A percentile compares a stretch with the other conserved stretches of the same genome.
Conservation (phyloP, 805 yeast genomes). For the Phaffomyces thermotolerans region DNA sequence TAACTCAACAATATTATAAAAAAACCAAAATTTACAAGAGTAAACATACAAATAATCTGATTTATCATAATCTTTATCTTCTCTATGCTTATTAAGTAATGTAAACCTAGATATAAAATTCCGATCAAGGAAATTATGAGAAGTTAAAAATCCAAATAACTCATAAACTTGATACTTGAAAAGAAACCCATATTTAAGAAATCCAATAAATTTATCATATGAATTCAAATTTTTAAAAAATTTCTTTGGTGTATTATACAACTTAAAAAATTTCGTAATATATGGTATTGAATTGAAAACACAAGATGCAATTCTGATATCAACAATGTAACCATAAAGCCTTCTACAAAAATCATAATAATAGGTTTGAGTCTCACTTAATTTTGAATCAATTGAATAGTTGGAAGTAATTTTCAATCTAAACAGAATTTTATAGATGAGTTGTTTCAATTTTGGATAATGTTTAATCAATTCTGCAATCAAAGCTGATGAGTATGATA, state of each 20-base stretch:
- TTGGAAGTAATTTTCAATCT: conserved; percentile 4
- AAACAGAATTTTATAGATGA: conserved; percentile 3
- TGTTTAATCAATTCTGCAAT: conserved; percentile 9
- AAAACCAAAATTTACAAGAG: conserved; percentile 15
- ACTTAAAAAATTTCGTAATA: conserved; percentile 7
- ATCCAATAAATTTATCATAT: conserved; percentile 2
- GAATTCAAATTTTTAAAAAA: conserved; percentile 2
- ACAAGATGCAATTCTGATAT: conserved; percentile 12
- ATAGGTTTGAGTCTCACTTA: conserved; percentile 3
- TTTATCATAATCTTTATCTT: conserved; percentile 2
- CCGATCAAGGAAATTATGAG: conserved; percentile 12
- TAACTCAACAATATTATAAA: conserved; percentile 3
- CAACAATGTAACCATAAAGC: conserved; percentile 12
- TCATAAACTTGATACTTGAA: conserved; percentile 11
- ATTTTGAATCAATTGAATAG: background rate
- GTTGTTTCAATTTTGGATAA: conserved; percentile 8
- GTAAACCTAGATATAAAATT: conserved; percentile 4
- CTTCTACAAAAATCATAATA: conserved; percentile 4
- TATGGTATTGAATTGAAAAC: conserved; percentile 12
- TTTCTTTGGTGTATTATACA: conserved; percentile 9
- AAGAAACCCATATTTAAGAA: conserved; percentile 4
- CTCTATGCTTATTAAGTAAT: conserved; percentile 6
- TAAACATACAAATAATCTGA: conserved; percentile 17
- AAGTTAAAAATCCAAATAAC: conserved; percentile 10
- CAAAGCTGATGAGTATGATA: conserved; percentile 7